A percentile compares a stretch with the other conserved stretches of the same genome.
These are phyloP conservation scores for Phlebiopsis gigantea DNA, from an alignment of 768 basidiomycete genomes.

Conservation along the genomic window DNA sequence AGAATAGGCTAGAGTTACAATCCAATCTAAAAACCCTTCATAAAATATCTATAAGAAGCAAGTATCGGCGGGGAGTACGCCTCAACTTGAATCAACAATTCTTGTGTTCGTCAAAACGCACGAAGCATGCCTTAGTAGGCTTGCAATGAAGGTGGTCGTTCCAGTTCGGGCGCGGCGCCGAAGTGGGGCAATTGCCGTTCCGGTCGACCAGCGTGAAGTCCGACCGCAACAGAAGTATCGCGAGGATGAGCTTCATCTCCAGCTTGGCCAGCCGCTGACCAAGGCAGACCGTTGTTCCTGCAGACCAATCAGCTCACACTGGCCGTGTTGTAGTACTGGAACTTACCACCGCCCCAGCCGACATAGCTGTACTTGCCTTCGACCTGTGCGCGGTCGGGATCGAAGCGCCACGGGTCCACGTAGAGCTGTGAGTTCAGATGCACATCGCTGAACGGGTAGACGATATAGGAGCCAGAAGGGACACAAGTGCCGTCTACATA, in stretches of 20 bases:
- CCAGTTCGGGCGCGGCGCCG: conserved; percentile 64
- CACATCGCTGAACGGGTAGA: conserved; percentile 78
- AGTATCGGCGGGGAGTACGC: too few relatives aligned
- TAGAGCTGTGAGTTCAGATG: conserved; percentile 71
- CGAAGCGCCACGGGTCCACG: conserved; percentile 73
- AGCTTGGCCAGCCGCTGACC: conserved; percentile 75
- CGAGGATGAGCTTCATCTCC: conserved; percentile 65
- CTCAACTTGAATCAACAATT: too few relatives aligned
- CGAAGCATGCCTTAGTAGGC: conserved; percentile 41
- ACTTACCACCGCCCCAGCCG: conserved; percentile 78
- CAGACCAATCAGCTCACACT: conserved; percentile 21
- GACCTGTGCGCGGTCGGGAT: conserved; percentile 48
- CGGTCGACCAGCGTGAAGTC: conserved; percentile 53
- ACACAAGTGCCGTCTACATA: conserved; percentile 65
- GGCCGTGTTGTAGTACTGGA: neutral
- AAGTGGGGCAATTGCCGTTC: conserved; percentile 18
- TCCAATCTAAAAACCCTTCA: too few relatives aligned
- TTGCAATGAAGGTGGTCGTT: conserved; percentile 70
- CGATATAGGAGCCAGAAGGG: conserved; percentile 68
- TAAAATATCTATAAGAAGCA: too few relatives aligned
- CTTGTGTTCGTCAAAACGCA: neutral
- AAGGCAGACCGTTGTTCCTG: conserved; percentile 67
- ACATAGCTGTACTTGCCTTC: conserved; percentile 56
- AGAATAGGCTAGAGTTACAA: too few relatives aligned
- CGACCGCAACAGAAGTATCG: conserved; percentile 58